Evolutionary conservation across 2,329 filamentous ascomycete genomes (phyloP), one percentile per base, ranked within the genome.

Genomic region (Alternaria alternata): DNA sequence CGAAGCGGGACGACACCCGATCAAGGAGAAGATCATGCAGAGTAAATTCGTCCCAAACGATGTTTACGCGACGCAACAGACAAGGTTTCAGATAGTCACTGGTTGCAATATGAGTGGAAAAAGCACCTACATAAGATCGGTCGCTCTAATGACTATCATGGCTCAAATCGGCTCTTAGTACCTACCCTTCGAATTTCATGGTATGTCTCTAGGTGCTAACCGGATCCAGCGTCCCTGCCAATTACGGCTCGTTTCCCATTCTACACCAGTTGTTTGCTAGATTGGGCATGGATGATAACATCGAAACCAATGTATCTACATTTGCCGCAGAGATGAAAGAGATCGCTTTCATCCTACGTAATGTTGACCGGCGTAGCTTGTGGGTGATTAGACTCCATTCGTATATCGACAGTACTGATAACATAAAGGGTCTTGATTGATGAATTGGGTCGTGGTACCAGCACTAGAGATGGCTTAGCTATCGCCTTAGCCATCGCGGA

Each of bases 21-120:
- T 96, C 58, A 83, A 89, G 5, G 92, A 96, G 78, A 91, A 89
- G 73, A 86, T 89, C 2, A 88, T 92, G 65, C 80, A 82, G 1
- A 85, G 85, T 46, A 88, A 86, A 22, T 96, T 91, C 73, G 83
- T 98, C 4, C 91, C 95, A 0, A 98, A 98, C 65, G 94, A 98
- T 71, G 91, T 94, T 28, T 98, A 94, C 70, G 90, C 92, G 3
- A 91, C 89, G 0, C 85, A 90, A 34, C 89, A 94, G 61, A 88
- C 89, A 36, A 88, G 94, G 1, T 96, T 97, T 71, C 94, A 98
- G 66, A 91, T 98, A 62, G 89, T 99, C 64, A 98, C 94, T 0
- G 94, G 95, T 4, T 96, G 92, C 76, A 99, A 99, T 70, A 99
- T 99, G 95, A 96, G 93, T 69, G 95, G 76, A 1, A 99, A 98